Evolutionary conservation across 2,329 filamentous ascomycete genomes (phyloP).

Genomic region (Chrysosporium queenslandicum): DNA sequence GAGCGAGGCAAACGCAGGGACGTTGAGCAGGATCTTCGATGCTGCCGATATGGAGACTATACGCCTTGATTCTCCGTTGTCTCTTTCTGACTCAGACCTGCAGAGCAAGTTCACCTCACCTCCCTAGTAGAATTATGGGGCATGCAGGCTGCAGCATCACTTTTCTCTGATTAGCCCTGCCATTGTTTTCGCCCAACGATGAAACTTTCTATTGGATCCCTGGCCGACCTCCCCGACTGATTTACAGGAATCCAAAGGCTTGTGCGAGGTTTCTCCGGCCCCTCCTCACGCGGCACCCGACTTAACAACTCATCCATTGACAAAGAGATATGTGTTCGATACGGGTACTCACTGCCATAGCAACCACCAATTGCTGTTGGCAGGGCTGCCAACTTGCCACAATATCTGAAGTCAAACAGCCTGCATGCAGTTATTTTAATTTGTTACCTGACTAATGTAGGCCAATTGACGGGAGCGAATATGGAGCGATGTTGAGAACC

Average conservation of each 20-base stretch:
- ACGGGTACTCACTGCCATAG: conserved; percentile 1
- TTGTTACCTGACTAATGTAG: conserved; percentile 17
- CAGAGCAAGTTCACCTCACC: no score
- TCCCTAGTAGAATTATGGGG: conserved; percentile 5
- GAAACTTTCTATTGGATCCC: conserved; percentile 3
- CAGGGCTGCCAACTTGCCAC: conserved; percentile 8
- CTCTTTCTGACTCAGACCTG: neutral
- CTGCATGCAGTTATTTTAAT: conserved; percentile 7
- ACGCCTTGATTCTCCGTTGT: conserved; percentile 3
- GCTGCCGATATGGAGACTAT: neutral
- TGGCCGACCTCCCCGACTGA: neutral
- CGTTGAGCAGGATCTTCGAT: neutral
- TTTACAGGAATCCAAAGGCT: conserved; percentile 1
- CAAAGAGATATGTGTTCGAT: conserved; percentile 5
- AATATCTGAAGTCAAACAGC: neutral
- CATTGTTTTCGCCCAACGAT: conserved; percentile 5
- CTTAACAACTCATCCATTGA: conserved; percentile 8
- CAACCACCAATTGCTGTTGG: conserved; percentile 4
- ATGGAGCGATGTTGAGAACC: conserved; percentile 5
- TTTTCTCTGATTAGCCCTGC: conserved; percentile 5
- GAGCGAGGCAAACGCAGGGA: neutral
- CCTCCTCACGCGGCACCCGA: neutral
- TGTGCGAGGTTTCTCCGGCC: conserved; percentile 5
- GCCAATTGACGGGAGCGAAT: conserved; percentile 11
- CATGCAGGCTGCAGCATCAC: conserved; percentile 12